Evolutionary conservation across 768 basidiomycete species (phyloP), one percentile per base, ranked within the genome.

Genomic region (Ramaria sp.): DNA sequence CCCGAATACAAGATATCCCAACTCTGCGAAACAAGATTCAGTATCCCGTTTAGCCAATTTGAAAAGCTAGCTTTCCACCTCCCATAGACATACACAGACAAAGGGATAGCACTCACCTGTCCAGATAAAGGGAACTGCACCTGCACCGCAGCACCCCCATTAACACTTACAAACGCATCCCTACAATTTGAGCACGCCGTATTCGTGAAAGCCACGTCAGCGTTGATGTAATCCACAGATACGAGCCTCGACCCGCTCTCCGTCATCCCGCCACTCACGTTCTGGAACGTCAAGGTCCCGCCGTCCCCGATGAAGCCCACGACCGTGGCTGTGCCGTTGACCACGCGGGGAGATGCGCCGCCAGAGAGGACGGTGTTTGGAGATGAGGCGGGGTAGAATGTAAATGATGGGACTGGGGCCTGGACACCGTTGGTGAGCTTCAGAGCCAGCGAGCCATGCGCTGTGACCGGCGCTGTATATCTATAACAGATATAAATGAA

Each of bases 101-200:
- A 6, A 32, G 34, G 9, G 52, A 36, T 24, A 22, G n/a, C n/a
- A 61, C 67, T 32, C 56, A 74, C 74, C 70, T 77, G 73, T 9
- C 65, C 73, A 25, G 74, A 74, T 52, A 77, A 68, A 1, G 74
- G 74, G 70, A 75, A 71, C 57, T 75, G 72, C 15, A 66, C 70
- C 60, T 73, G 69, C 3, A 74, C 69, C 3, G 70, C 63, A 6
- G 67, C 53, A 6, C 71, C 73, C 15, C 71, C 73, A 57, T 76
- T 77, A 9, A 77, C 68, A 57, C 74, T 74, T 36, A 76, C 65
- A 41, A 71, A 71, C 9, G 71, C 70, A 44, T 75, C 70, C 39
- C 75, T 70, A 60, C 73, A 75, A 58, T 77, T 77, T 5, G 75
- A 74, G 63, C 74, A 75, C 8, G 60, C 73, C 0, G 70, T 72